A percentile compares a stretch with the other conserved stretches of the same genome.
Evolutionary conservation across 441 rosid genomes (phyloP).

Genomic region (Manihot esculenta): DNA sequence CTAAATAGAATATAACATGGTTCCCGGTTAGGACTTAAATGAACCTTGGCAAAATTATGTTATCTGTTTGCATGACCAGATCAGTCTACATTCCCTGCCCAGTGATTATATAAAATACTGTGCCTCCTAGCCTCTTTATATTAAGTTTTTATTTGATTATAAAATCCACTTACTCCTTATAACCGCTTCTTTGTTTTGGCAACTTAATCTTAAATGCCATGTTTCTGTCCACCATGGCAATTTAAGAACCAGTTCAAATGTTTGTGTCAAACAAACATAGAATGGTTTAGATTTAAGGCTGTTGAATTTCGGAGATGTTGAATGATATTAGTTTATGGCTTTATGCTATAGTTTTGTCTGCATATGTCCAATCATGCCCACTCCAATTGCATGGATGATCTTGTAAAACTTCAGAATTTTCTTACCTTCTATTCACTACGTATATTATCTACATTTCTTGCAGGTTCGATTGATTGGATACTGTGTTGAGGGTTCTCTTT

Average conservation of each 20-base stretch:
- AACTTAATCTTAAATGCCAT: neutral
- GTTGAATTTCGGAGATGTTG: neutral
- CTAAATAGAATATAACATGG: neutral
- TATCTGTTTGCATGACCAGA: neutral
- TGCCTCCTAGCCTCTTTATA: neutral
- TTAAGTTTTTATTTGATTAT: neutral
- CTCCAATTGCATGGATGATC: neutral
- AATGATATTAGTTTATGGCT: no score
- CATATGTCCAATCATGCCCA: neutral
- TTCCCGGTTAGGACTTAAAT: neutral
- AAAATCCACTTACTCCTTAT: neutral
- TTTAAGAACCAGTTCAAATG: neutral
- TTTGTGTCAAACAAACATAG: neutral
- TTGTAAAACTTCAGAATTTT: neutral
- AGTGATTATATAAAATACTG: slow-evolving; percentile 2
- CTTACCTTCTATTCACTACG: neutral
- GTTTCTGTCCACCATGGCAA: neutral
- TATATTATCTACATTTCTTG: slow-evolving; percentile 9
- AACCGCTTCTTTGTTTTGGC: neutral
- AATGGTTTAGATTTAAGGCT: neutral
- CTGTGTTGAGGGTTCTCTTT: slow-evolving; percentile 95
- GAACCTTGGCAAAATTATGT: neutral
- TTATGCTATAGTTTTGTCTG: neutral
- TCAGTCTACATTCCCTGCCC: neutral
- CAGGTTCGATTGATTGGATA: slow-evolving; percentile 94